Base-by-base conservation (phyloP, 176 grass and related monocot species). In the Ensete ventricosum region DNA sequence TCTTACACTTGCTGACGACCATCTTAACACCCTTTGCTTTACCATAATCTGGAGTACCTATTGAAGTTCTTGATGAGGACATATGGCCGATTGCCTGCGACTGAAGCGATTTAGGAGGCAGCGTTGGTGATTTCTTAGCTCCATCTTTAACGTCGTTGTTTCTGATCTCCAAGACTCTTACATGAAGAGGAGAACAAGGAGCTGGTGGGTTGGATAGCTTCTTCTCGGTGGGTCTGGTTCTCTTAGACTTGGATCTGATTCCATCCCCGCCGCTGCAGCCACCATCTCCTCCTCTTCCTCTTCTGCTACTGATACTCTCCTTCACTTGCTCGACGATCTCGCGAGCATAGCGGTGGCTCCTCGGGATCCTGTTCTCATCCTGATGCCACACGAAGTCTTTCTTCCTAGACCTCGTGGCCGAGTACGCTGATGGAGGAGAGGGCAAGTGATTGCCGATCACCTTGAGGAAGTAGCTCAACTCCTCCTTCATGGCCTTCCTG, bases 321-420 rank as follows among this genome's bases (percentile, higher is more conserved):
- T 88, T 96, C 79, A 89, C 84, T 34, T 92, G 89, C 81, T 81
- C 78, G 5, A 92, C 79, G 69, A 92, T 86, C 85, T 96, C 92
- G 43, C 81, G 78, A 8, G 65, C 86, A 55, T 85, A 79, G 27
- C 86, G 82, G 62, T 81, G 84, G 54, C 84, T 76, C 34, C 69
- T 82, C 1, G 80, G 80, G 75, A 80, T 86, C 63, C 22, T 82
- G 60, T 81, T 72, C 78, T 86, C 81, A 53, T 91, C 86, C 13
- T 62, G 52, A 24, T 79, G 79, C 1, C 67, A 49, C 1, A 54
- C 22, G 2, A 64, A 53, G 3, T 82, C 67, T 14, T 19, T 82
- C 48, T 79, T 82, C n/a, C 69, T 86, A 24, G 76, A 55, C 52
- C 67, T 83, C 26, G 24, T 69, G 9, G 73, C 25, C 8, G 65